A percentile compares a stretch with the other conserved stretches of the same genome.
phyloP scores from a whole-genome alignment of 768 basidiomycete genomes.

The Suillus discolor region DNA sequence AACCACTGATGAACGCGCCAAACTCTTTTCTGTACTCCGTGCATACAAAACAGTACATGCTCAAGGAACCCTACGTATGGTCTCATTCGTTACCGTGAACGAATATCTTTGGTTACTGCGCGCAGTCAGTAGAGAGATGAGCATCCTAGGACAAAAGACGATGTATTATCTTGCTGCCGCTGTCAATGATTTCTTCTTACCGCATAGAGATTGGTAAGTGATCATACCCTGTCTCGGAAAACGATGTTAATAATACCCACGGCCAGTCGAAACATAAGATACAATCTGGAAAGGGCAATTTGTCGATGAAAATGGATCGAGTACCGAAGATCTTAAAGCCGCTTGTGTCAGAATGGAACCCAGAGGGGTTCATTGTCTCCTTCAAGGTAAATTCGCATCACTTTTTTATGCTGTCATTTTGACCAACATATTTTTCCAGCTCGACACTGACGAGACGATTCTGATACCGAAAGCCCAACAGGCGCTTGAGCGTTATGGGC shows the following conservation, averaged over 20 bases:
- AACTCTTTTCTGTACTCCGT: constrained; percentile 71
- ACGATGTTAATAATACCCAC: constrained; percentile 6
- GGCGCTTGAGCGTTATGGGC: constrained; percentile 92
- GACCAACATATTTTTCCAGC: constrained; percentile 44
- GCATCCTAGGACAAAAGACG: constrained; percentile 63
- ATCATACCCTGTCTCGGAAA: not conserved
- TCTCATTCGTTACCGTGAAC: constrained; percentile 93
- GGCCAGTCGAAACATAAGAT: constrained; percentile 95
- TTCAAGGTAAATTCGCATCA: constrained; percentile 74
- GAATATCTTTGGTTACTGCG: constrained; percentile 94
- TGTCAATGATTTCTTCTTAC: constrained; percentile 97
- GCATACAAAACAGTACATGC: constrained; percentile 81
- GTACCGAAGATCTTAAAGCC: constrained; percentile 96
- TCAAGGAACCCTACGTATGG: constrained; percentile 74
- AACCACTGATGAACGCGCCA: constrained; percentile 59
- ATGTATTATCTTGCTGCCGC: constrained; percentile 98
- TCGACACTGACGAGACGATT: constrained; percentile 86
- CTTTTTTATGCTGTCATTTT: not conserved
- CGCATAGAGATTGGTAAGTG: constrained; percentile 85
- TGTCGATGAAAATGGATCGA: constrained; percentile 98
- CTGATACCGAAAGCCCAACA: constrained; percentile 89
- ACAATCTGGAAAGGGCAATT: constrained; percentile 92
- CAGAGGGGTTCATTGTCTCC: constrained; percentile 88
- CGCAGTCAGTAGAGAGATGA: constrained; percentile 79
- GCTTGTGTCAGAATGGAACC: constrained; percentile 92